Conservation (phyloP, 225 moss, liverwort and hornwort genomes). For the Thuidium tamariscinum region DNA sequence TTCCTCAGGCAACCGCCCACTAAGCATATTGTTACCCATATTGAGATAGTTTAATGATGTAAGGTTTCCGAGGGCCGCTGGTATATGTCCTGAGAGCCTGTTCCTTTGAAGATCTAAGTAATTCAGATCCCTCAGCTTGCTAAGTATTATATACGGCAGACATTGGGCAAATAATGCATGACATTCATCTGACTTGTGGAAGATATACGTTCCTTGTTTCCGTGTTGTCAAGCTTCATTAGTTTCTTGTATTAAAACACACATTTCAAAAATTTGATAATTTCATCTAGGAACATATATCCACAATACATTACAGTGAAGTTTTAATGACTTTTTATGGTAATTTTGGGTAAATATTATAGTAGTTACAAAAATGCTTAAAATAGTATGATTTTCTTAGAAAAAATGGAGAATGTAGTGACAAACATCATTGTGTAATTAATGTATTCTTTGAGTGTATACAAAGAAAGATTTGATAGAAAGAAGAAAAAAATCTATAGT, state of each 20-base stretch:
- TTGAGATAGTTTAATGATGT: conserved; percentile 8
- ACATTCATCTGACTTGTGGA: neutral
- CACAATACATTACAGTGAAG: neutral
- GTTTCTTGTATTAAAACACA: neutral
- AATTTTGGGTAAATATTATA: neutral
- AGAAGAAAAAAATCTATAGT: no score
- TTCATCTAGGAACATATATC: neutral
- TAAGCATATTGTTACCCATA: conserved; percentile 8
- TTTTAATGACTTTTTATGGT: neutral
- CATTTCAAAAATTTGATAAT: neutral
- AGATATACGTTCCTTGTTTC: neutral
- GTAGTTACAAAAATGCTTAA: neutral
- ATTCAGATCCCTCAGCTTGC: conserved; percentile 19
- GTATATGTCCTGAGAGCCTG: conserved; percentile 17
- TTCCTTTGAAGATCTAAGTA: conserved; percentile 23
- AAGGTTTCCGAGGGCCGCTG: conserved; percentile 4
- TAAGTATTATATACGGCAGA: neutral
- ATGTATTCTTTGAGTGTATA: rapidly evolving
- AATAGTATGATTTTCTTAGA: neutral
- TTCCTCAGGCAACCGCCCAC: conserved; percentile 9
- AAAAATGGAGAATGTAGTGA: neutral
- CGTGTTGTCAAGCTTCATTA: neutral
- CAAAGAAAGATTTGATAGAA: rapidly evolving
- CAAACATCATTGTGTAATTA: neutral
- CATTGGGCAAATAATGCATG: neutral